Evolutionary conservation across 2,329 filamentous ascomycete species (phyloP).

Genomic region (Chrysoporthe deuterocubensis): DNA sequence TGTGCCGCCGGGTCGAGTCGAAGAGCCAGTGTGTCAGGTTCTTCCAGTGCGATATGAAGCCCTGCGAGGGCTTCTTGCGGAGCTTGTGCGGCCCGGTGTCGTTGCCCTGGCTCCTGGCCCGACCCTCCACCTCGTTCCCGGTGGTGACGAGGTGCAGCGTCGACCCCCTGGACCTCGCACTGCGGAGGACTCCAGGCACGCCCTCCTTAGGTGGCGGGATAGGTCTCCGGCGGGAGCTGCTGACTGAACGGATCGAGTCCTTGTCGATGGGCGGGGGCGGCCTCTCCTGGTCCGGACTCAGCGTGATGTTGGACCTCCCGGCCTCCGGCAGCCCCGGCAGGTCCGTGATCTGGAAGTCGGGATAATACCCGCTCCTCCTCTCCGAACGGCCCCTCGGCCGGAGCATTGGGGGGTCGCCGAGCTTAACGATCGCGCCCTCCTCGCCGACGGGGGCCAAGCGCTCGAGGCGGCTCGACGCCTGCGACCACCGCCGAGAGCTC

Average conservation of each 20-base stretch:
- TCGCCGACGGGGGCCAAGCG: constrained; percentile 82
- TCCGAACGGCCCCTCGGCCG: constrained; percentile 77
- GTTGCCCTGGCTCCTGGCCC: constrained; percentile 36
- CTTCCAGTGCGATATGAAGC: constrained; percentile 65
- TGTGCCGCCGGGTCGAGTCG: constrained; percentile 59
- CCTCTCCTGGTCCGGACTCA: constrained; percentile 48
- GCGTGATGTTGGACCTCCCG: constrained; percentile 47
- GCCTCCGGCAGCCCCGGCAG: constrained; percentile 77
- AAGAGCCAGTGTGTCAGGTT: constrained; percentile 68
- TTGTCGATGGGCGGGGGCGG: constrained; percentile 75
- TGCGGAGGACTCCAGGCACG: constrained; percentile 62
- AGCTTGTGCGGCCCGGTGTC: constrained; percentile 48
- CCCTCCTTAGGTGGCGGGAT: constrained; percentile 87
- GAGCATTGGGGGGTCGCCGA: constrained; percentile 56
- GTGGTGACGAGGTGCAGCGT: constrained; percentile 84
- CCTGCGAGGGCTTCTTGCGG: constrained; percentile 61
- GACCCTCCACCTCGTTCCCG: constrained; percentile 52
- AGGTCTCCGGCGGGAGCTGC: constrained; percentile 76
- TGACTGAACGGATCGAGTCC: constrained; percentile 73
- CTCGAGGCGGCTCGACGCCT: constrained; percentile 85
- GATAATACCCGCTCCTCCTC: constrained; percentile 70
- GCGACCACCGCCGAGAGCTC: constrained; percentile 80
- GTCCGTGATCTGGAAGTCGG: constrained; percentile 70
- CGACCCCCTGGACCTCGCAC: constrained; percentile 76
- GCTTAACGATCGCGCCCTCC: constrained; percentile 59